Evolutionary conservation across 2,329 filamentous ascomycete species (phyloP), one percentile per base, ranked within the genome.

Genomic region (Claviceps sp.): DNA sequence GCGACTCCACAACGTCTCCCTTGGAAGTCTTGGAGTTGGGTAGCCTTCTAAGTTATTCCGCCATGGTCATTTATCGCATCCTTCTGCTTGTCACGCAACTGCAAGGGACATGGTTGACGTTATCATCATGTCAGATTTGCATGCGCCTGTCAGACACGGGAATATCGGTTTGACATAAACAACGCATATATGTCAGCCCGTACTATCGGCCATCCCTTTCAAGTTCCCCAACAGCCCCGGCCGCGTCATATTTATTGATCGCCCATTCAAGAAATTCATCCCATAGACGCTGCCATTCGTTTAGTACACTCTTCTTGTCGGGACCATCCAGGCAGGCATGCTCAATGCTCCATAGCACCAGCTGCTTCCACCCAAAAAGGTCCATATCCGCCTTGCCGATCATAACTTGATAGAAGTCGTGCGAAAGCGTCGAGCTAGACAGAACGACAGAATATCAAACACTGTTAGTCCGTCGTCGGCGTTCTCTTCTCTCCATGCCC

Each of bases 401-500:
- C 72, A 88, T 80, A 53, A 83, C 75, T 61, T 89, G 85, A 62
- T 88, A 88, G 61, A 88, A 88, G 60, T 89, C 85, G 57, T 88
- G 83, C 1, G 82, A 83, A 44, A 88, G 72, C 2, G 80, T 80
- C 14, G 84, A 86, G 56, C 82, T 86, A 52, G 20, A 4, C 6
- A 26, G 23, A 26, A 23, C 1, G 26, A 4, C 42, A 39, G n/a
- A 22, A 29, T 48, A 3, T 7, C 17, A 5, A 5, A 20, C 5
- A 34, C 17, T 13, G 36, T 53, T 34, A 50, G 44, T 38, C 5
- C 17, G 2, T 20, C 46, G n/a, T 11, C 2, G 45, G 2, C 1
- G 17, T 13, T 22, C 5, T 34, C 29, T 9, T 34, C 9, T 11
- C 29, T 1, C 8, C 29, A 34, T 4, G 29, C 11, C 29, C 29